These are phyloP conservation scores for Decorospora gaudefroyi DNA, from an alignment of 2,329 filamentous ascomycete species.

Conservation along the genomic window DNA sequence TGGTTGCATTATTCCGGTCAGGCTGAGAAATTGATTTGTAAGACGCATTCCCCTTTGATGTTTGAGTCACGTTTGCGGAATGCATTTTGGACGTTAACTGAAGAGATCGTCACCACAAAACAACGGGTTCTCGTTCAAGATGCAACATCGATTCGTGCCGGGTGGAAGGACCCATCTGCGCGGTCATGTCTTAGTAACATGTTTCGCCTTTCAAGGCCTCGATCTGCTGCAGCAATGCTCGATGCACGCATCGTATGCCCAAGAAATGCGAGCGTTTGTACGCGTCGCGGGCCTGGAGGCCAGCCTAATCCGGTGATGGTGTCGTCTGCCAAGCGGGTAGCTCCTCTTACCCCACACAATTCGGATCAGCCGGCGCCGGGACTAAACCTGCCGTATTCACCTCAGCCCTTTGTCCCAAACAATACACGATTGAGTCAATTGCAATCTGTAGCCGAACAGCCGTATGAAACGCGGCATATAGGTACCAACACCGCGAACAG, in stretches of 20 bases:
- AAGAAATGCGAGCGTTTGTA: conserved; percentile 17
- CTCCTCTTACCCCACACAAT: conserved; percentile 36
- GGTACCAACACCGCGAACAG: not conserved
- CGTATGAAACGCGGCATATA: not conserved
- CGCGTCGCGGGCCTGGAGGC: conserved; percentile 16
- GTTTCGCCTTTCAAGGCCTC: conserved; percentile 9
- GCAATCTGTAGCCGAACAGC: too few relatives aligned
- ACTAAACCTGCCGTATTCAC: conserved; percentile 26
- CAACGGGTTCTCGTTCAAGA: too few relatives aligned
- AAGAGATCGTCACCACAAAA: too few relatives aligned
- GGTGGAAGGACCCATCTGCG: conserved; percentile 26
- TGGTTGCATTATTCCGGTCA: too few relatives aligned
- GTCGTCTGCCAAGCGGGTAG: conserved; percentile 36
- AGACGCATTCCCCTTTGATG: too few relatives aligned
- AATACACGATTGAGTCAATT: not conserved
- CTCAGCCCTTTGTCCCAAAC: conserved; percentile 7
- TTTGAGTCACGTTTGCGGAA: too few relatives aligned
- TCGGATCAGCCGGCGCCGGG: conserved; percentile 31
- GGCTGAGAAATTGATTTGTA: too few relatives aligned
- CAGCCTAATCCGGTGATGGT: conserved; percentile 29
- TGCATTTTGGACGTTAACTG: too few relatives aligned
- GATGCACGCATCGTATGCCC: conserved; percentile 30
- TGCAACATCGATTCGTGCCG: not conserved
- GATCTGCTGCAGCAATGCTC: conserved; percentile 26
- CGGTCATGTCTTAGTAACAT: conserved; percentile 16